Conservation (phyloP, 163 green algal species). For the Chlamydomonas reinhardtii region DNA sequence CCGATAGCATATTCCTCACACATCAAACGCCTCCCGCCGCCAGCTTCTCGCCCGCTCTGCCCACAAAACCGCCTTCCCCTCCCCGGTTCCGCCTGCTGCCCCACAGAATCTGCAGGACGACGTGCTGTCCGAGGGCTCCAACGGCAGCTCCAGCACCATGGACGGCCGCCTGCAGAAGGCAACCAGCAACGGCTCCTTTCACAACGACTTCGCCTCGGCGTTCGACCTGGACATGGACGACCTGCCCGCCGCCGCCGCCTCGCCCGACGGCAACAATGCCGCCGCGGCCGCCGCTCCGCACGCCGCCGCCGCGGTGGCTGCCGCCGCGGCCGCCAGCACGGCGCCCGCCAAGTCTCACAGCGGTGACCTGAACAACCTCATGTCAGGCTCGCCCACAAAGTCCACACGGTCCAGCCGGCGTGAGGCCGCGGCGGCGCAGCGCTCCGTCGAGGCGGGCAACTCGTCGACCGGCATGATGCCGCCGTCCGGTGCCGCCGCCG, state of each 20-base stretch:
- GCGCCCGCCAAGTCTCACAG: constrained; percentile 1
- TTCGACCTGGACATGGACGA: constrained; percentile 47
- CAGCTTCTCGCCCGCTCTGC: background rate
- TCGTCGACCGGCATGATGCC: too few species aligned
- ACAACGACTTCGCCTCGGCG: constrained; percentile 23
- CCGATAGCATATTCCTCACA: too few species aligned
- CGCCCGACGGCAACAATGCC: background rate
- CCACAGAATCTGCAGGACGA: constrained; percentile 38
- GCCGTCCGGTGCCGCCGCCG: too few species aligned
- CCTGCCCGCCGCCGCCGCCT: background rate
- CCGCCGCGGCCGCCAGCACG: too few species aligned
- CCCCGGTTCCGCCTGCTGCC: too few species aligned
- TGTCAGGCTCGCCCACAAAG: background rate
- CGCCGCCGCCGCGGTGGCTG: too few species aligned
- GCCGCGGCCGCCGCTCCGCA: background rate
- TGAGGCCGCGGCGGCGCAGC: background rate
- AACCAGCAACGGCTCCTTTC: background rate
- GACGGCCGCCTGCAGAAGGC: constrained; percentile 10
- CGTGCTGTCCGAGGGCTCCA: constrained; percentile 30
- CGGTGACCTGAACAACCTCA: constrained; percentile 41
- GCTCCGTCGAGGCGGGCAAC: too few species aligned
- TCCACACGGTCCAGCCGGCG: constrained; percentile 5
- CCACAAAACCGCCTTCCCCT: background rate
- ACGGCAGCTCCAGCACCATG: constrained; percentile 8
- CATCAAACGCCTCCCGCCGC: too few species aligned